Conservation (phyloP, 176 grass and related monocot genomes). For the Paspalum notatum region DNA sequence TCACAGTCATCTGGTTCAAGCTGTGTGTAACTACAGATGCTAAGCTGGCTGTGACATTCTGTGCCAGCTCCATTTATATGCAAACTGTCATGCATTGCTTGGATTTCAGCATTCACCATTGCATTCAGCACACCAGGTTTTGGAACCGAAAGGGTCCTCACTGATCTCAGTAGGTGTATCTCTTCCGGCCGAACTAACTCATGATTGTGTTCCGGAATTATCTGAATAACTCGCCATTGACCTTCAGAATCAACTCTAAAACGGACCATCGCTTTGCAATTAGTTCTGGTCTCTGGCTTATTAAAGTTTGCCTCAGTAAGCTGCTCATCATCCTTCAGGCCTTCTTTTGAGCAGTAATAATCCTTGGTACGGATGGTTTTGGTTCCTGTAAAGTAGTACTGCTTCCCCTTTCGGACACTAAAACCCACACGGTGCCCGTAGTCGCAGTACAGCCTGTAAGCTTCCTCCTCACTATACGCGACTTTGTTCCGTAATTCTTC, state of each 20-base stretch:
- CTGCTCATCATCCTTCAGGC: conserved; percentile 76
- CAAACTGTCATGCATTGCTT: conserved; percentile 54
- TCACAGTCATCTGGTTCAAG: conserved; percentile 68
- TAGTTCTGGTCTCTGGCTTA: conserved; percentile 73
- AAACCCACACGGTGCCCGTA: conserved; percentile 84
- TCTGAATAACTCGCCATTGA: conserved; percentile 77
- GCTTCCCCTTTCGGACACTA: conserved; percentile 82
- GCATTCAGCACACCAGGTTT: conserved; percentile 69
- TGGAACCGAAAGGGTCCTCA: conserved; percentile 72
- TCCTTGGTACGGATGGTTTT: conserved; percentile 78
- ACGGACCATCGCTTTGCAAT: conserved; percentile 84
- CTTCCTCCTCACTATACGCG: conserved; percentile 81
- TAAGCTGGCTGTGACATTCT: conserved; percentile 52
- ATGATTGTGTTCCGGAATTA: conserved; percentile 81
- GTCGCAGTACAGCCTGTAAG: conserved; percentile 78
- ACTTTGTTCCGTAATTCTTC: conserved; percentile 70
- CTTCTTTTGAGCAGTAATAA: conserved; percentile 94
- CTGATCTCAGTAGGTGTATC: conserved; percentile 77
- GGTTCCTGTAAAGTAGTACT: conserved; percentile 80
- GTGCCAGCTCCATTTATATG: conserved; percentile 50
- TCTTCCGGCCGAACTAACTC: conserved; percentile 69
- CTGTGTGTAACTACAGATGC: conserved; percentile 57
- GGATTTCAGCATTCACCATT: conserved; percentile 77
- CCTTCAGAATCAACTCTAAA: conserved; percentile 76
- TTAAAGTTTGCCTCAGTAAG: conserved; percentile 70